These are phyloP conservation scores for Boletus speciosus DNA, from an alignment of 768 basidiomycete species.

Conservation along the genomic window DNA sequence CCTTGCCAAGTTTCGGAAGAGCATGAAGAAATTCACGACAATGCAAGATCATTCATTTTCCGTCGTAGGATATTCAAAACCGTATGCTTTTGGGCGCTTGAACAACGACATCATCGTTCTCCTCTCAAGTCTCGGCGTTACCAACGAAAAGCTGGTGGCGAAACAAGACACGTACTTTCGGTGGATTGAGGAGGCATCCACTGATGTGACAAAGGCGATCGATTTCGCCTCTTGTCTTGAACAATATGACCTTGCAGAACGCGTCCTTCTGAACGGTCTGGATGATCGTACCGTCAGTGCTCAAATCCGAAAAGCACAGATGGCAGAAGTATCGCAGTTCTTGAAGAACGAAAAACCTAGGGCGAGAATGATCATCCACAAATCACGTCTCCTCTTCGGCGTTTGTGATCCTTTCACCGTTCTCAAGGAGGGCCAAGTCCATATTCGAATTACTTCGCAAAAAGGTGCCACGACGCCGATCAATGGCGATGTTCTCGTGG, in stretches of 20 bases:
- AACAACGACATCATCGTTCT: conserved; percentile 71
- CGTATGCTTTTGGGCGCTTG: conserved; percentile 61
- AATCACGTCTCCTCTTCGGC: conserved; percentile 61
- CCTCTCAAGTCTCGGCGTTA: conserved; percentile 59
- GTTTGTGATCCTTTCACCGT: conserved; percentile 67
- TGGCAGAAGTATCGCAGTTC: conserved; percentile 48
- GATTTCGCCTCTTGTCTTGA: conserved; percentile 54
- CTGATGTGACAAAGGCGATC: conserved; percentile 46
- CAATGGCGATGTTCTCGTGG: conserved; percentile 59
- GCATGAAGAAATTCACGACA: conserved; percentile 68
- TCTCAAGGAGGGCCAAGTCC: conserved; percentile 60
- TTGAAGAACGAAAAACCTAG: conserved; percentile 52
- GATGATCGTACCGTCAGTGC: conserved; percentile 40
- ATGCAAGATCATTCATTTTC: conserved; percentile 59
- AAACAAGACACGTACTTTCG: conserved; percentile 58
- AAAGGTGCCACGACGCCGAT: conserved; percentile 54
- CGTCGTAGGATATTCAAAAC: conserved; percentile 60
- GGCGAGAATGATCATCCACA: conserved; percentile 57
- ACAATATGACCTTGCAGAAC: conserved; percentile 48
- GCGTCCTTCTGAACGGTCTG: conserved; percentile 51
- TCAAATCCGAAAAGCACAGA: conserved; percentile 44
- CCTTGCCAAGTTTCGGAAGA: conserved; percentile 57
- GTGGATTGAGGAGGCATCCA: conserved; percentile 53
- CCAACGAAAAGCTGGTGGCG: conserved; percentile 47
- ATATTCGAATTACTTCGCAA: conserved; percentile 53